phyloP scores from a whole-genome alignment of 805 yeast genomes.

The Myxozyma nipponensis region DNA sequence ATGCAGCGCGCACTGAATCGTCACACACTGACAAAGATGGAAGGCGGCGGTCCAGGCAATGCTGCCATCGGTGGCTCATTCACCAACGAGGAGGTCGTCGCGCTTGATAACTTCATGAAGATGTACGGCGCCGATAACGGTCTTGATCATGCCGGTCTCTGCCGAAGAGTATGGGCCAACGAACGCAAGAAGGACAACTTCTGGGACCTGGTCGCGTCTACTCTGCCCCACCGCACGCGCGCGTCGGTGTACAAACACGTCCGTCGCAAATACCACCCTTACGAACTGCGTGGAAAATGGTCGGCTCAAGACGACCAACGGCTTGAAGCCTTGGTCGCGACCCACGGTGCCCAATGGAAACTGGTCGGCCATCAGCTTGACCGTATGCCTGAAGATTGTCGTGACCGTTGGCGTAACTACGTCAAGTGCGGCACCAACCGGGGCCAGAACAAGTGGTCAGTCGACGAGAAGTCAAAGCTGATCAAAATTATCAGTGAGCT shows the following conservation, averaged over 20 bases:
- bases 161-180: conserved; percentile 82
- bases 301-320: conserved; percentile 71
- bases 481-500: conserved; percentile 52
- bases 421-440: conserved; percentile 84
- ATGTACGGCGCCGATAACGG: conserved; percentile 64
- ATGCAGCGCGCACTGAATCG: neutral
- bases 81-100: conserved; percentile 60
- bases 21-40: neutral
- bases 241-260: conserved; percentile 93
- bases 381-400: conserved; percentile 96
- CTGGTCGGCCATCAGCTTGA: conserved; percentile 72
- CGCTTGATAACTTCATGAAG: conserved; percentile 67
- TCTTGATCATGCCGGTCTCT: conserved; percentile 62
- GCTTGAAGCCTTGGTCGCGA: conserved; percentile 58
- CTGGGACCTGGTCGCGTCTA: conserved; percentile 79
- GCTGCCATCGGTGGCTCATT: conserved; percentile 42
- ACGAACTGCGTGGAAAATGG: conserved; percentile 89
- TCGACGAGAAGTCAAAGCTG: conserved; percentile 63
- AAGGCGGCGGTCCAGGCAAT: neutral
- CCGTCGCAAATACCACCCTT: conserved; percentile 81
- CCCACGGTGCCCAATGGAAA: conserved; percentile 84
- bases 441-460: conserved; percentile 74
- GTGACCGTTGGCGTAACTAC: conserved; percentile 95
- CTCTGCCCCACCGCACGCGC: conserved; percentile 78
- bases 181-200: conserved; percentile 82